Conservation (phyloP, 106 monocot genomes). For the Platanthera zijinensis region DNA sequence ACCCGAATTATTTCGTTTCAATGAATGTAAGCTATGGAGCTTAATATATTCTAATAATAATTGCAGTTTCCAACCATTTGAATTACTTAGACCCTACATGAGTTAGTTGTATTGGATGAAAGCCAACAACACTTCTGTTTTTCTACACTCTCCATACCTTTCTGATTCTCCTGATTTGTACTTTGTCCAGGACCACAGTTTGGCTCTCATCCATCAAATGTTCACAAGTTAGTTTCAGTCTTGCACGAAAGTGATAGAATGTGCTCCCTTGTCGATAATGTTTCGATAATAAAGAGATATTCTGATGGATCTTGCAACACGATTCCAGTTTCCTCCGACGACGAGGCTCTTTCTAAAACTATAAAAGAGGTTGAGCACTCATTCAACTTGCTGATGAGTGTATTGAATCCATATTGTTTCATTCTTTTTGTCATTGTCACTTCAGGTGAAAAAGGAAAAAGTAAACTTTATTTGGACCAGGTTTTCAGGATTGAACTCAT, state of each 20-base stretch:
- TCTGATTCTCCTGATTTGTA: not conserved
- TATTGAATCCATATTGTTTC: not conserved
- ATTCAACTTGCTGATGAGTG: not conserved
- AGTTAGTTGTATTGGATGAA: no score
- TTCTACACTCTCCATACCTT: no score
- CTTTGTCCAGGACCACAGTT: slow-evolving; percentile 36
- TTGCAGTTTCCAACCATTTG: no score
- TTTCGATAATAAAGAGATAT: slow-evolving; percentile 30
- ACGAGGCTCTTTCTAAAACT: slow-evolving; percentile 41
- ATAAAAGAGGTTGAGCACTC: slow-evolving; percentile 32
- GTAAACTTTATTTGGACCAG: slow-evolving; percentile 24
- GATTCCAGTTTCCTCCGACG: slow-evolving; percentile 38
- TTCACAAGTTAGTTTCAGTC: slow-evolving; percentile 32
- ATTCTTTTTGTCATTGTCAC: not conserved
- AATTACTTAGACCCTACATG: no score
- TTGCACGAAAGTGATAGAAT: slow-evolving; percentile 35
- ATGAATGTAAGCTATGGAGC: no score
- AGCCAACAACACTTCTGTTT: no score
- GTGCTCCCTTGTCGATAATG: slow-evolving; percentile 44
- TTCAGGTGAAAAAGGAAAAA: slow-evolving; percentile 39
- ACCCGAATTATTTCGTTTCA: no score
- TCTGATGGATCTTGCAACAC: slow-evolving; percentile 47
- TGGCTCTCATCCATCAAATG: slow-evolving; percentile 26
- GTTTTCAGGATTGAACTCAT: slow-evolving; percentile 10
- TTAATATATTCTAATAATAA: no score